Evolutionary conservation across 202 grass and related monocot species (phyloP).

Genomic region (Zizania palustris): DNA sequence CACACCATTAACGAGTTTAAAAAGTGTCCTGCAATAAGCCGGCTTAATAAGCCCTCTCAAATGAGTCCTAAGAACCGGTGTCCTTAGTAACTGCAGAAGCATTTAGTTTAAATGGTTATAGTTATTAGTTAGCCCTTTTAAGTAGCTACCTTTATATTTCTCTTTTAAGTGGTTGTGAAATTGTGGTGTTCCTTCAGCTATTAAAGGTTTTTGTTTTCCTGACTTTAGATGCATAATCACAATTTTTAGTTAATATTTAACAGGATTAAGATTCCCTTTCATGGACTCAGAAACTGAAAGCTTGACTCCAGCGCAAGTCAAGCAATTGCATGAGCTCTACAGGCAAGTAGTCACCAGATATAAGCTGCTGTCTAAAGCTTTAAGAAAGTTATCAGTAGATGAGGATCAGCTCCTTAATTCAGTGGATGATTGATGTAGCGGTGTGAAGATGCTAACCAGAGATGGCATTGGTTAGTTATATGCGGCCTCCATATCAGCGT

Average conservation of each 20-base stretch:
- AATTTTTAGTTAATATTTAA: conserved; percentile 22
- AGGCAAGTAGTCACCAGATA: conserved; percentile 75
- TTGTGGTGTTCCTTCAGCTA: neutral
- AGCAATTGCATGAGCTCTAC: conserved; percentile 63
- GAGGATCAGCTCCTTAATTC: conserved; percentile 64
- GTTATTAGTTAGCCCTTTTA: neutral
- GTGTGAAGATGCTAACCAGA: conserved; percentile 18
- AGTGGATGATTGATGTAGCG: conserved; percentile 40
- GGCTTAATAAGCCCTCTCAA: no score
- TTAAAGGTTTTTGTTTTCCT: neutral
- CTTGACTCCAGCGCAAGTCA: conserved; percentile 62
- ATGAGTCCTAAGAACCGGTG: conserved; percentile 6
- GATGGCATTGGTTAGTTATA: neutral
- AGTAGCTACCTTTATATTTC: neutral
- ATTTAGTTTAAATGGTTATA: neutral
- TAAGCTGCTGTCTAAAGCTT: conserved; percentile 57
- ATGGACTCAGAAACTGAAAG: conserved; percentile 70
- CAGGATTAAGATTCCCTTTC: conserved; percentile 71
- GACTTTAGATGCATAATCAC: conserved; percentile 9
- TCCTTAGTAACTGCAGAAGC: neutral
- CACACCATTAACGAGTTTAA: no score
- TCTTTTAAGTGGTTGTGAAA: neutral
- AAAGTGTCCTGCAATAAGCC: no score
- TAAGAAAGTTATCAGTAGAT: conserved; percentile 65
- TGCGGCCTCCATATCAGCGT: neutral